phyloP scores from a whole-genome alignment of 2,329 filamentous ascomycete species.

The Epichloe typhina region DNA sequence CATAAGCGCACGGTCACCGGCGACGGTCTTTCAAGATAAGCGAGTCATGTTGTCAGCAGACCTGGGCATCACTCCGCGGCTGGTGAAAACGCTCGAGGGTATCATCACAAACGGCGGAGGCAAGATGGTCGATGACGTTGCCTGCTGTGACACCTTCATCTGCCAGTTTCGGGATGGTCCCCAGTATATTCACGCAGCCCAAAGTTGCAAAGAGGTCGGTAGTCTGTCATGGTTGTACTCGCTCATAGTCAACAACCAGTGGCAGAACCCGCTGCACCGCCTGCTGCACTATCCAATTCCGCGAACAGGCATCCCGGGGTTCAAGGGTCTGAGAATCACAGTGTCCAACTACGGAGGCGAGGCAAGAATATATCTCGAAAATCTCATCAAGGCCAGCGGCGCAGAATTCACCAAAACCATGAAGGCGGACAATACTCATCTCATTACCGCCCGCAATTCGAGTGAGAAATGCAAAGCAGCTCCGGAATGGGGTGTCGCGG shows the following conservation, averaged over 20 bases:
- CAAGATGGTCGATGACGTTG: slow-evolving; percentile 47
- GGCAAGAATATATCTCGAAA: slow-evolving; percentile 84
- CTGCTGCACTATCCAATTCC: slow-evolving; percentile 86
- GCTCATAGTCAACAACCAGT: slow-evolving; percentile 76
- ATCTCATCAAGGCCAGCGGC: slow-evolving; percentile 71
- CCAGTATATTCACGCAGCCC: slow-evolving; percentile 66
- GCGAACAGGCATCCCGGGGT: slow-evolving; percentile 63
- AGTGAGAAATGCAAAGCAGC: slow-evolving; percentile 93
- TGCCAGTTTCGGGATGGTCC: slow-evolving; percentile 75
- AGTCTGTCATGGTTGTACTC: slow-evolving; percentile 92
- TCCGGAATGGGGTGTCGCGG: slow-evolving; percentile 78
- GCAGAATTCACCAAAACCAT: slow-evolving; percentile 90
- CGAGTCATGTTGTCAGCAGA: slow-evolving; percentile 67
- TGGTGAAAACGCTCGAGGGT: slow-evolving; percentile 53
- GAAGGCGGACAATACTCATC: slow-evolving; percentile 88
- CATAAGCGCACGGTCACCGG: slow-evolving; percentile 32
- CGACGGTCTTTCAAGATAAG: slow-evolving; percentile 65
- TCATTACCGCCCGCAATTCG: slow-evolving; percentile 77
- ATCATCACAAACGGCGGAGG: slow-evolving; percentile 65
- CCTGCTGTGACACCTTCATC: slow-evolving; percentile 69
- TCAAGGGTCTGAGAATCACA: slow-evolving; percentile 65
- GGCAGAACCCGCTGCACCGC: slow-evolving; percentile 72
- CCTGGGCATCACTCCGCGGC: slow-evolving; percentile 53
- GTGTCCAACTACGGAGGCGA: slow-evolving; percentile 96
- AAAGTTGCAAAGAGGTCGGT: slow-evolving; percentile 68